Percentiles rank a stretch among this genome's conserved stretches.
phyloP scores from a whole-genome alignment of 768 basidiomycete genomes.

The Melanogaster broomeanus region DNA sequence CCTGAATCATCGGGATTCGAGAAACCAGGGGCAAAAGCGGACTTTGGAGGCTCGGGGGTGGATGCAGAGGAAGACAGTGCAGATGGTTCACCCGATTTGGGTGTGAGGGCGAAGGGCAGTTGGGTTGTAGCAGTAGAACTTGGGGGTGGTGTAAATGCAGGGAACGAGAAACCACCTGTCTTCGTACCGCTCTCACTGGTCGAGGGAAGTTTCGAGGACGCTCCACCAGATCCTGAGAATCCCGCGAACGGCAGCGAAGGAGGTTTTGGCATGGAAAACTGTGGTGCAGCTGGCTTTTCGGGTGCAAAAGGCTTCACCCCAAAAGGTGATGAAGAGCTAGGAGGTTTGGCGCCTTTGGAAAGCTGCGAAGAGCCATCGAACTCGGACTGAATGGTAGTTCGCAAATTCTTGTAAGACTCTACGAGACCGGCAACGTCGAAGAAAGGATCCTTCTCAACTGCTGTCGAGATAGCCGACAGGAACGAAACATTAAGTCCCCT shows the following conservation, averaged over 20 bases:
- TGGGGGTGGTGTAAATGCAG: conserved; percentile 23
- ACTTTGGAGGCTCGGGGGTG: conserved; percentile 25
- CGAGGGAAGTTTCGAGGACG: conserved; percentile 8
- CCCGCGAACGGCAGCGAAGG: conserved; percentile 37
- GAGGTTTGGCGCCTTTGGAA: conserved; percentile 1
- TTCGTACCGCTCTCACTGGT: conserved; percentile 21
- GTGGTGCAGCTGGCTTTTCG: conserved; percentile 17
- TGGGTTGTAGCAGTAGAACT: conserved; percentile 6
- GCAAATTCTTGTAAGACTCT: conserved; percentile 59
- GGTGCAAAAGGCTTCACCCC: conserved; percentile 3
- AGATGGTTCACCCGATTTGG: conserved; percentile 21
- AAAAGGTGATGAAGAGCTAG: conserved; percentile 11
- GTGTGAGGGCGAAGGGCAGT: conserved; percentile 10
- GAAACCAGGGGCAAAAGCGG: conserved; percentile 27
- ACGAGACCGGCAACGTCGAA: conserved; percentile 57
- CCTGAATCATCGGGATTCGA: conserved; percentile 9
- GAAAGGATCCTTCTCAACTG: conserved; percentile 70
- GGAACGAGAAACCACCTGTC: conserved; percentile 25
- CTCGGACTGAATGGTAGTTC: conserved; percentile 56
- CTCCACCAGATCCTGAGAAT: conserved; percentile 26
- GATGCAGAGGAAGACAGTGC: conserved; percentile 11
- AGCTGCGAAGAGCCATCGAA: conserved; percentile 42
- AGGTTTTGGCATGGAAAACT: conserved; percentile 38
- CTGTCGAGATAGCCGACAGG: conserved; percentile 54
- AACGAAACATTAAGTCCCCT: conserved; percentile 75